Base-by-base conservation (phyloP, 345 rosid species). In the Chamaenerion angustifolium region DNA sequence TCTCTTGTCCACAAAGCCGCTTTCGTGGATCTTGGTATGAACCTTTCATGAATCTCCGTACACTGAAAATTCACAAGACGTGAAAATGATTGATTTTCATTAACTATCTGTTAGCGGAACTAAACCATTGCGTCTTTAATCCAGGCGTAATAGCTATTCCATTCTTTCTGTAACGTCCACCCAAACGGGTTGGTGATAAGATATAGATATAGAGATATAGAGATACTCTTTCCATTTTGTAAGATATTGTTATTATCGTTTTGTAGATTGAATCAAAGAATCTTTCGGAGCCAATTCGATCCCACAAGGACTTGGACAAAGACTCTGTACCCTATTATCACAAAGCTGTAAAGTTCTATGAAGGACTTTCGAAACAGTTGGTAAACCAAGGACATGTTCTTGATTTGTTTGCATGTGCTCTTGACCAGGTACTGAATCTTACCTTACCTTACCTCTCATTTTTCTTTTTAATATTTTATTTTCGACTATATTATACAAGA, bases 341-440 rank as follows among this genome's bases (percentile, higher is more conserved):
- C 49, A 76, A 78, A 75, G 95, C 98, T 35, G 81, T 84, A 3
- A 86, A 75, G 63, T 82, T 87, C 67, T 84, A 82, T 42, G 88
- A 82, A 52, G 70, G 68, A 9, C 85, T 92, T 57, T 74, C 93
- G 1, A 92, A 84, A 68, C 93, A 92, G 69, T 95, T 92, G 60
- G 89, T 92, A 64, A 83, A 92, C 65, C 98, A 92, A 66, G 98
- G 98, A 14, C 98, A 92, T 56, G 82, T 92, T 48, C 96, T 92
- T 21, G 95, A 92, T 78, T 78, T 92, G 58, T 92, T 83, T 57
- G 98, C 98, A 8, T 73, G 98, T 68, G 80, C 98, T 17, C 83
- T 80, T 55, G 98, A 87, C 75, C 98, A 87, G 94, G 96, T 78
- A 37, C 15, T 46, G 46, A 42, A 2, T 49, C 1, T 8, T n/a